A percentile compares a stretch with the other conserved stretches of the same genome.
These are phyloP conservation scores for Trichoderma sp. DNA, from an alignment of 2,329 filamentous ascomycete genomes.

Conservation along the genomic window DNA sequence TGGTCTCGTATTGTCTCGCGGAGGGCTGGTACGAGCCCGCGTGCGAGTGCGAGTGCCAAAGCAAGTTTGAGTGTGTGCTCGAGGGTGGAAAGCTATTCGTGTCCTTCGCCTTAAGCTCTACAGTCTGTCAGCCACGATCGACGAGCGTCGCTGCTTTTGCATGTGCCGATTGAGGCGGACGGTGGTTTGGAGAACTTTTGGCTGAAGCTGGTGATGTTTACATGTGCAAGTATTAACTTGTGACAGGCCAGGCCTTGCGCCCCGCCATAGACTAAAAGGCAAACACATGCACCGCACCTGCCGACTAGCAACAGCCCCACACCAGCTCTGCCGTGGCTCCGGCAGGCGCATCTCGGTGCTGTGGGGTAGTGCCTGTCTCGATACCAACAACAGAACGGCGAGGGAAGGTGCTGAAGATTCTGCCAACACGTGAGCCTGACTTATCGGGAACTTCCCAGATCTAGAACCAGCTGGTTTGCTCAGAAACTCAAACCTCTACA, in stretches of 20 bases:
- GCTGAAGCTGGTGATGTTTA: not conserved
- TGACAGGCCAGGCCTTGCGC: not conserved
- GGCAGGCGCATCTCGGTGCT: constrained; percentile 7
- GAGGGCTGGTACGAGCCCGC: not conserved
- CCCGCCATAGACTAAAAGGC: not conserved
- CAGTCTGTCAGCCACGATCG: not conserved
- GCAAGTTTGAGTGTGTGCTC: not conserved
- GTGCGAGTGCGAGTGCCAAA: not conserved
- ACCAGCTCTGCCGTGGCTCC: not conserved
- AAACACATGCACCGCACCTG: not conserved
- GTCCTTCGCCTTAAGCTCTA: not conserved
- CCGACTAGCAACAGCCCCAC: constrained; percentile 6
- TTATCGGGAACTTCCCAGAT: not conserved
- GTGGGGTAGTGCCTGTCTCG: not conserved
- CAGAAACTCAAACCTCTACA: not conserved
- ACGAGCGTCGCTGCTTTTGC: not conserved
- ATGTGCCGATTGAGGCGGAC: not conserved
- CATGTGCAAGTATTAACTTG: not conserved
- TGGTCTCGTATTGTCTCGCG: constrained; percentile 4
- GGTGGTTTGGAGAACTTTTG: not conserved
- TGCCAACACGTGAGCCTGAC: not conserved
- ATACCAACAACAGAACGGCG: not conserved
- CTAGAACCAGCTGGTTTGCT: not conserved
- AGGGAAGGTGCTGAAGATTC: not conserved
- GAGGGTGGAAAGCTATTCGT: not conserved